These are phyloP conservation scores for Hypsizygus marmoreus DNA, from an alignment of 768 basidiomycete genomes.

Conservation along the genomic window DNA sequence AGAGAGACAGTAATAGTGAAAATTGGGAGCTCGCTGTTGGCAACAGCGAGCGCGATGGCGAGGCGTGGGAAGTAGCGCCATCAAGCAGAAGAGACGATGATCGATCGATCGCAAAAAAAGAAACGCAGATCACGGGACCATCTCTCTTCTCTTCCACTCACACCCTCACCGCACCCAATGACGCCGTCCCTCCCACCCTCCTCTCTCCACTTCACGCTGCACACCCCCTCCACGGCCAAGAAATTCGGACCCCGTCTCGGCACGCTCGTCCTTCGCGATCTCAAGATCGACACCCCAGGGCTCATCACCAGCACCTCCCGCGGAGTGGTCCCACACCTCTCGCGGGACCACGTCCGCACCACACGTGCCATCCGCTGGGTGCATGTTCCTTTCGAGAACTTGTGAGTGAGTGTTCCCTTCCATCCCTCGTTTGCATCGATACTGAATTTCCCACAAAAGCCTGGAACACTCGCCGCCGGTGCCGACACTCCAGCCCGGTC, in stretches of 20 bases:
- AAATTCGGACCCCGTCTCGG: constrained; percentile 41
- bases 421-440: constrained; percentile 5
- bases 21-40: too few species aligned
- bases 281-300: constrained; percentile 60
- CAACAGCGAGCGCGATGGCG: too few species aligned
- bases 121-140: too few species aligned
- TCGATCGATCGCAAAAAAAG: too few species aligned
- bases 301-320: constrained; percentile 67
- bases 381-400: constrained; percentile 77
- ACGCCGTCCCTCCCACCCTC: too few species aligned
- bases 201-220: too few species aligned
- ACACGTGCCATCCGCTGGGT: constrained; percentile 61
- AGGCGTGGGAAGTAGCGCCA: too few species aligned
- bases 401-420: constrained; percentile 51
- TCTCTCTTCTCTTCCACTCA: too few species aligned
- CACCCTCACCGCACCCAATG: too few species aligned
- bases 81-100: too few species aligned
- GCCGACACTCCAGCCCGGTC: constrained; percentile 57
- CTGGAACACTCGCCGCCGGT: constrained; percentile 68
- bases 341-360: constrained; percentile 54
- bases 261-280: constrained; percentile 24
- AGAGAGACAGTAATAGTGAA: too few species aligned
- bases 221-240: not conserved
- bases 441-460: constrained; percentile 31
- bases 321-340: constrained; percentile 74